Evolutionary conservation across 2,329 filamentous ascomycete genomes (phyloP).

Genomic region (Alternaria incomplexa): DNA sequence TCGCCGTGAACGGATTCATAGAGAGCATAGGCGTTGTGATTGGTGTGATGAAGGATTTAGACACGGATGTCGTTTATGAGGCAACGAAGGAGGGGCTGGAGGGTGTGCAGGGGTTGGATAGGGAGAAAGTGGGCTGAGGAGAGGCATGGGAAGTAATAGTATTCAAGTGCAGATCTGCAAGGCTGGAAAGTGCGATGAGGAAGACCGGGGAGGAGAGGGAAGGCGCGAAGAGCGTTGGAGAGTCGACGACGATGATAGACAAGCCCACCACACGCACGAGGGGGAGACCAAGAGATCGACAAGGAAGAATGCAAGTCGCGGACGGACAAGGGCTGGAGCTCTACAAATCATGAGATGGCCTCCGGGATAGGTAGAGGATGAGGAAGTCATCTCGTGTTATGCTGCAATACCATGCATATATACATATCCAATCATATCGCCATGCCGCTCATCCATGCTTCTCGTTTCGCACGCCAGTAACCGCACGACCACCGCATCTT

Average conservation of each 20-base stretch:
- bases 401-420: not conserved
- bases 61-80: conserved; percentile 76
- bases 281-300: not conserved
- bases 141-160: not conserved
- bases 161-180: not conserved
- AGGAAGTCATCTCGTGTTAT: not conserved
- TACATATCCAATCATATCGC: not conserved
- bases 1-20: conserved; percentile 96
- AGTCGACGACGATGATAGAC: not conserved
- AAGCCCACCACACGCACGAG: not conserved
- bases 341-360: not conserved
- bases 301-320: not conserved
- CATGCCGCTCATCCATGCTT: not conserved
- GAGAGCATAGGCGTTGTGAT: conserved; percentile 85
- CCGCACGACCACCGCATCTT: not conserved
- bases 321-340: not conserved
- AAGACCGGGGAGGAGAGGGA: not conserved
- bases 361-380: not conserved
- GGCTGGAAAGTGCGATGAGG: not conserved
- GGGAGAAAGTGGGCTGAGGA: conserved; percentile 62
- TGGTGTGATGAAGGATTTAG: conserved; percentile 88
- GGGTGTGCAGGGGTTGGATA: conserved; percentile 75
- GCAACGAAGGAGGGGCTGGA: conserved; percentile 53
- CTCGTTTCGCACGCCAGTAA: not conserved
- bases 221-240: not conserved